Percentiles rank a stretch among this genome's conserved stretches.
These are phyloP conservation scores for Phytophthora lateralis DNA, from an alignment of 352 stramenopile genomes.

Conservation along the genomic window DNA sequence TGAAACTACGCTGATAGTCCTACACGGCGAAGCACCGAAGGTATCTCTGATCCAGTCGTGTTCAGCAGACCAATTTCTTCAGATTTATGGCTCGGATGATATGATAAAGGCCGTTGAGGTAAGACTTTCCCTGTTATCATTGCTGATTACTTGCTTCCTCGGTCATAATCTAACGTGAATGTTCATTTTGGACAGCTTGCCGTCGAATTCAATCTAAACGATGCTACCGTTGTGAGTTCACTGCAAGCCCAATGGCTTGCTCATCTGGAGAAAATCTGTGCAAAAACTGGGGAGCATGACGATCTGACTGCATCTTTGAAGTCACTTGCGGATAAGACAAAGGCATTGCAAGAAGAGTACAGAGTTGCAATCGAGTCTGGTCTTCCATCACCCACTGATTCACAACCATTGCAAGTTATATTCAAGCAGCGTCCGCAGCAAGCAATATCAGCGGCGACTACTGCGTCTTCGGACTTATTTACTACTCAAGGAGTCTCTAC, in stretches of 20 bases:
- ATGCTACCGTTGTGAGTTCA: conserved; percentile 51
- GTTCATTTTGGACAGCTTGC: conserved; percentile 52
- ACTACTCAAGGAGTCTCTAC: conserved; percentile 17
- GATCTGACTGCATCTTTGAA: conserved; percentile 57
- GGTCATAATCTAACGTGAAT: conserved; percentile 9
- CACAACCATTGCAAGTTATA: conserved; percentile 76
- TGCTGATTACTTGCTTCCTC: not conserved
- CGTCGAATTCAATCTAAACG: conserved; percentile 75
- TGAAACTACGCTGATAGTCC: conserved; percentile 66
- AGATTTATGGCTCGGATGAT: conserved; percentile 68
- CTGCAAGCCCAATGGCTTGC: conserved; percentile 61
- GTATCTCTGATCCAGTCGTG: conserved; percentile 79
- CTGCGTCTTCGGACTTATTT: conserved; percentile 39
- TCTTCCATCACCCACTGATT: conserved; percentile 30
- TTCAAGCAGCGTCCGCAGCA: conserved; percentile 85
- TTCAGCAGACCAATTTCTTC: conserved; percentile 70
- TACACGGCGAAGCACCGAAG: conserved; percentile 78
- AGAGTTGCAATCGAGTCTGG: conserved; percentile 40
- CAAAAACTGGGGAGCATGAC: conserved; percentile 29
- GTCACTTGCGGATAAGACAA: conserved; percentile 48
- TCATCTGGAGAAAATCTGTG: conserved; percentile 30
- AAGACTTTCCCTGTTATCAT: not conserved
- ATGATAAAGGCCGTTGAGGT: conserved; percentile 75
- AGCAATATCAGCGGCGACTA: conserved; percentile 23
- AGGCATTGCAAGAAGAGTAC: conserved; percentile 57